A percentile compares a stretch with the other conserved stretches of the same genome.
These are phyloP conservation scores for Patellifolia procumbens DNA, from an alignment of 179 eudicot genomes.

Conservation along the genomic window DNA sequence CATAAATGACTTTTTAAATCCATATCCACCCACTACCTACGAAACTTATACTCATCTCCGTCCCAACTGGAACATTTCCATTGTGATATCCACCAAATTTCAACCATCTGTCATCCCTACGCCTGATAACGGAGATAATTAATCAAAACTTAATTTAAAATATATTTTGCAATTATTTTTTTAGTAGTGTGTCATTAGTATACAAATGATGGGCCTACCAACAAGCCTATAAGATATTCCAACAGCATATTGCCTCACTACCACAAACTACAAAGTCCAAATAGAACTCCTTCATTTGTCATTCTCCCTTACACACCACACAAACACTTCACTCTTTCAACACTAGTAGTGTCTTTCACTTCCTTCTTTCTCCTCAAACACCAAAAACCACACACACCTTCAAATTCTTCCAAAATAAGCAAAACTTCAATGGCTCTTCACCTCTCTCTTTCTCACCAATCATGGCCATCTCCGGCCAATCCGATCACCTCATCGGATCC, in stretches of 20 bases:
- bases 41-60: no score
- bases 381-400: background rate
- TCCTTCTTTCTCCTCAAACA: background rate
- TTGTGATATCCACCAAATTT: no score
- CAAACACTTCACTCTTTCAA: background rate
- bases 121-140: no score
- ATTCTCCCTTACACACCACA: constrained; percentile 19
- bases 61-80: no score
- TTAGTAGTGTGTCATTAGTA: no score
- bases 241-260: constrained; percentile 10
- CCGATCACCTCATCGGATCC: constrained; percentile 32
- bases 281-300: background rate
- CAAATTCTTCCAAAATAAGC: background rate
- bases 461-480: constrained; percentile 31
- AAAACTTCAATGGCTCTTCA: constrained; percentile 37
- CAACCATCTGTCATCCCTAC: no score
- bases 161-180: no score
- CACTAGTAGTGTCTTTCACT: background rate
- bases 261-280: constrained; percentile 27
- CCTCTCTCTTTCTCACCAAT: constrained; percentile 30
- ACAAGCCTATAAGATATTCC: constrained; percentile 23
- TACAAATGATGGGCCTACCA: no score
- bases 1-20: no score
- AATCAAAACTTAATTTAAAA: no score
- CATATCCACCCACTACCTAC: no score